These are phyloP conservation scores for Phialophora macrospora DNA, from an alignment of 2,329 filamentous ascomycete species.

Conservation along the genomic window DNA sequence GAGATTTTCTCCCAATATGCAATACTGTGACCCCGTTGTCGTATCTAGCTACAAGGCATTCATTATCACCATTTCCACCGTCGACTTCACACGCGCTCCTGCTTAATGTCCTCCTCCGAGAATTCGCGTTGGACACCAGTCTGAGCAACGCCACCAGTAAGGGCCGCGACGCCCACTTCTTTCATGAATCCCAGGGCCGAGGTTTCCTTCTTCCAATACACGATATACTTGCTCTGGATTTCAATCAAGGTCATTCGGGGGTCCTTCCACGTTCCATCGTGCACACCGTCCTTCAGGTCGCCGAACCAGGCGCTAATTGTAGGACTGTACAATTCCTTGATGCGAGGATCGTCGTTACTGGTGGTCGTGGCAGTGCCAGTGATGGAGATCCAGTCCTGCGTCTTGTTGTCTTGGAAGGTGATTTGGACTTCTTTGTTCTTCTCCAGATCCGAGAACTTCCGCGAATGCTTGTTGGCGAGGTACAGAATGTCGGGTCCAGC, in stretches of 20 bases:
- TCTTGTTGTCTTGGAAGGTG: conserved; percentile 54
- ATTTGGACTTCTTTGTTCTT: conserved; percentile 51
- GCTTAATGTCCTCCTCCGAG: conserved; percentile 37
- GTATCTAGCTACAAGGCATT: not conserved
- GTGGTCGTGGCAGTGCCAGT: conserved; percentile 50
- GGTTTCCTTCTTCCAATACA: conserved; percentile 48
- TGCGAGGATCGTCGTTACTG: conserved; percentile 53
- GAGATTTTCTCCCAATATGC: not conserved
- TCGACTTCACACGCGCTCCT: conserved; percentile 32
- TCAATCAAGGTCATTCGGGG: conserved; percentile 55
- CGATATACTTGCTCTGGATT: conserved; percentile 48
- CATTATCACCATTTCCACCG: not conserved
- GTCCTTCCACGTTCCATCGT: conserved; percentile 53
- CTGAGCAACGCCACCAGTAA: conserved; percentile 48
- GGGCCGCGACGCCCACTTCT: conserved; percentile 47
- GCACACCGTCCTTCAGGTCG: conserved; percentile 56
- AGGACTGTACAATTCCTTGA: conserved; percentile 54
- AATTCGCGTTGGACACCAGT: conserved; percentile 44
- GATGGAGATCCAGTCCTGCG: conserved; percentile 56
- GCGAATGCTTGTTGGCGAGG: conserved; percentile 54
- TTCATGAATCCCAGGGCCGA: conserved; percentile 47
- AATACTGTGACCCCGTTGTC: not conserved
- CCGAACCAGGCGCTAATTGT: conserved; percentile 55
- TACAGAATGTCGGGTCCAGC: conserved; percentile 58
- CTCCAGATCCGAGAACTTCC: conserved; percentile 55